Base-by-base conservation (phyloP, 768 basidiomycete genomes). In the Auricularia cornea region DNA sequence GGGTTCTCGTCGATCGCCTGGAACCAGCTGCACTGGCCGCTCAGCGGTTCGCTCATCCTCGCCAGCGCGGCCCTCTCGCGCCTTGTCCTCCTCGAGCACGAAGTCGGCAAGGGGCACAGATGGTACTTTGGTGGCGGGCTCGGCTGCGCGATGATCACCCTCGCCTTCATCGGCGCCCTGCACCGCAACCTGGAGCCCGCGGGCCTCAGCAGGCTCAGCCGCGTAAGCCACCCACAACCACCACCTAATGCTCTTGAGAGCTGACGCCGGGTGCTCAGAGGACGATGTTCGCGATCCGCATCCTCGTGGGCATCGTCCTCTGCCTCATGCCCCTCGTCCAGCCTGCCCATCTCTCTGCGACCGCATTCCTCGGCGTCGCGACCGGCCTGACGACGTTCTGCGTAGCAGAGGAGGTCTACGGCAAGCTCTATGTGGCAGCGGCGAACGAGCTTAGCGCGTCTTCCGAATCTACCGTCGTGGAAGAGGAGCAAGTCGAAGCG, bases 101-200 rank as follows among this genome's bases (percentile, higher is more conserved):
- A 69, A 60, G 64, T 71, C 26, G 60, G 51, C 3, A 28, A 30
- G 29, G 56, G 38, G 0, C 52, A 59, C n/a, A 60, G 59, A n/a
- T 70, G 69, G 68, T 71, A 70, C 67, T 74, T 71, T 66, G 67
- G 68, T 3, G 65, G 65, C 61, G 70, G 70, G 8, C 59, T 72
- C 3, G 69, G 70, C 32, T 56, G 65, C 29, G 65, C 65, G 2
- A 41, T 74, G 52, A 23, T 71, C 23, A 65, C 62, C 40, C 64
- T 70, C 18, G 62, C 60, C 33, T 23, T 63, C 12, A 62, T 73
- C 61, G 72, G 70, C 48, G 30, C 57, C n/a, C 60, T 63, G 3
- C 71, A 71, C 62, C 56, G 66, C 11, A 54, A 65, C 40, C 66
- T 71, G 16, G 63, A 67, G 51, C 54, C 54, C 8, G 18, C 16